Conservation (phyloP, 345 rosid genomes). For the Anacardium occidentale region DNA sequence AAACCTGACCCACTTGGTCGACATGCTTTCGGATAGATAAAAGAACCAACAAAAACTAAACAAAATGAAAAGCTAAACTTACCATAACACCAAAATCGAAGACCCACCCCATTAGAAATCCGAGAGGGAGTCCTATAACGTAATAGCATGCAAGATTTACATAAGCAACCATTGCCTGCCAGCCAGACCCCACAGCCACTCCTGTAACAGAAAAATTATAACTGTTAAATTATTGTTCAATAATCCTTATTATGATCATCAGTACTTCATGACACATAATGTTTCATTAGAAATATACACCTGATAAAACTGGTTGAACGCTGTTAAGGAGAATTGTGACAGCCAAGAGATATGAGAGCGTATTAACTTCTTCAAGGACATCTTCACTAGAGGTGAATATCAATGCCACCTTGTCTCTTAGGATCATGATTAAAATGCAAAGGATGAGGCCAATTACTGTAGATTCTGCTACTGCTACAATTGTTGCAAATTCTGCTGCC, state of each 20-base stretch:
- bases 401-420: conserved; percentile 36
- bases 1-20: no score
- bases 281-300: background rate
- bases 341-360: conserved; percentile 32
- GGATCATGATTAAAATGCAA: conserved; percentile 25
- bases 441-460: conserved; percentile 29
- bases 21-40: no score
- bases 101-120: conserved; percentile 62
- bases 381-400: conserved; percentile 37
- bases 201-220: conserved; percentile 31
- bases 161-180: conserved; percentile 72
- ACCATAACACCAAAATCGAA: conserved; percentile 63
- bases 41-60: no score
- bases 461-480: conserved; percentile 36
- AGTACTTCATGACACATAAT: no score
- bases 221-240: no score
- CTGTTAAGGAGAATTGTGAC: conserved; percentile 45
- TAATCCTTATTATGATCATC: no score
- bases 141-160: conserved; percentile 75
- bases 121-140: conserved; percentile 67
- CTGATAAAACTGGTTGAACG: conserved; percentile 51
- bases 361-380: conserved; percentile 36
- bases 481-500: conserved; percentile 41
- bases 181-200: conserved; percentile 85
- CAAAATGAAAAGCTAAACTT: background rate